Base-by-base conservation (phyloP, 2,329 filamentous ascomycete species). In the Aureobasidium melanogenum region DNA sequence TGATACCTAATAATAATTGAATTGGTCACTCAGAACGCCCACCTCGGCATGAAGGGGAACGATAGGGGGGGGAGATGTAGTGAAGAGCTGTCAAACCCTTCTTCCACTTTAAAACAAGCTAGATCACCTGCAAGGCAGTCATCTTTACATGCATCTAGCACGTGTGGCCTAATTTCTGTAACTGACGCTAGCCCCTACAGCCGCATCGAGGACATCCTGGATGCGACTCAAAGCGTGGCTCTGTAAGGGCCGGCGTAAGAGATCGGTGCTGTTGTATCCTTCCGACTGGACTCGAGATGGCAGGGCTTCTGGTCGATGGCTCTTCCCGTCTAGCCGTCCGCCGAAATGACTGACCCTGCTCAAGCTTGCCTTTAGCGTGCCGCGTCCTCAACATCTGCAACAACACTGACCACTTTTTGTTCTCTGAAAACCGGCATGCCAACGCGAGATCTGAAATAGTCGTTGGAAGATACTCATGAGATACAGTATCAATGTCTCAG, bases 401-500 rank as follows among this genome's bases (percentile, higher is more conserved):
- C 32, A 36, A 41, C 55, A 44, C 44, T 39, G 44, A 41, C 44
- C 55, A 47, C 54, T 5, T 10, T 28, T n/a, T n/a, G 17, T 17
- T 36, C 17, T 32, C 10, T 38, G 19, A 15, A 19, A 34, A 24
- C 30, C 19, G 44, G 54, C 28, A 41, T 46, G 41, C 54, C 47
- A 48, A 59, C 32, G 34, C 32, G 32, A 48, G 44, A 48, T 48
- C 43, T 48, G 41, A 46, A 43, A 41, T 41, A 55, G 43, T 56
- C 39, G 52, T 44, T 56, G 24, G 38, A 30, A 17, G 28, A 30
- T 46, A 28, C 54, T 26, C 14, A 12, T 26, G 26, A 46, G n/a
- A 36, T 52, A 39, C 34, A 24, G 52, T 57, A 57, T 38, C 38
- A 19, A 26, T 47, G 54, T 58, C 54, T 58, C 54, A 58, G 54